Conservation (phyloP, 805 yeast species). For the Ogataea parapolymorpha region DNA sequence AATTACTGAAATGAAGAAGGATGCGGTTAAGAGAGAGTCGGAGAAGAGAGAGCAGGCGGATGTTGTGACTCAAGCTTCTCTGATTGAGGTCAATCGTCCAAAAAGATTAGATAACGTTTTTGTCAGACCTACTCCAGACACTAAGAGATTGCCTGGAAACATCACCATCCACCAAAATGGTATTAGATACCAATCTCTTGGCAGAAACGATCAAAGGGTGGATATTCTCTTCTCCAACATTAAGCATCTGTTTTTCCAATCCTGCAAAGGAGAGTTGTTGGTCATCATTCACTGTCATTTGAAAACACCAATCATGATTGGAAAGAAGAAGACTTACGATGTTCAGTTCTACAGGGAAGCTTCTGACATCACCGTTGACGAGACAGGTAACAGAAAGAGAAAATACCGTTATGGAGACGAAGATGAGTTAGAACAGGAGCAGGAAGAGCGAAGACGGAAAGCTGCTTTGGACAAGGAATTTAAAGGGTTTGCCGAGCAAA, state of each 20-base stretch:
- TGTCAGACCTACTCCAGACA: conserved; percentile 94
- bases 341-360: conserved; percentile 97
- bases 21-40: conserved; percentile 82
- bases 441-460: conserved; percentile 93
- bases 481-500: conserved; percentile 81
- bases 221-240: conserved; percentile 88
- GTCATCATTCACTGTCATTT: conserved; percentile 91
- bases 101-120: conserved; percentile 83
- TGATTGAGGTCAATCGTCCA: conserved; percentile 82
- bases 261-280: conserved; percentile 90
- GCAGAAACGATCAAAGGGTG: conserved; percentile 79
- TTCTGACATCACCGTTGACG: conserved; percentile 92
- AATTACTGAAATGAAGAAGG: conserved; percentile 89
- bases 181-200: conserved; percentile 84
- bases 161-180: conserved; percentile 94
- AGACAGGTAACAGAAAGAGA: conserved; percentile 92
- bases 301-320: conserved; percentile 90
- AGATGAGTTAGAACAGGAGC: conserved; percentile 97
- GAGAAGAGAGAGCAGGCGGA: conserved; percentile 92
- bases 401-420: conserved; percentile 91
- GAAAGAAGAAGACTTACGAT: conserved; percentile 92
- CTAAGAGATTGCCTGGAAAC: conserved; percentile 91
- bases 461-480: conserved; percentile 89
- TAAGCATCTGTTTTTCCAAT: conserved; percentile 92
- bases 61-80: conserved; percentile 86